phyloP scores from a whole-genome alignment of 345 rosid species.

The Cardamine occulta region DNA sequence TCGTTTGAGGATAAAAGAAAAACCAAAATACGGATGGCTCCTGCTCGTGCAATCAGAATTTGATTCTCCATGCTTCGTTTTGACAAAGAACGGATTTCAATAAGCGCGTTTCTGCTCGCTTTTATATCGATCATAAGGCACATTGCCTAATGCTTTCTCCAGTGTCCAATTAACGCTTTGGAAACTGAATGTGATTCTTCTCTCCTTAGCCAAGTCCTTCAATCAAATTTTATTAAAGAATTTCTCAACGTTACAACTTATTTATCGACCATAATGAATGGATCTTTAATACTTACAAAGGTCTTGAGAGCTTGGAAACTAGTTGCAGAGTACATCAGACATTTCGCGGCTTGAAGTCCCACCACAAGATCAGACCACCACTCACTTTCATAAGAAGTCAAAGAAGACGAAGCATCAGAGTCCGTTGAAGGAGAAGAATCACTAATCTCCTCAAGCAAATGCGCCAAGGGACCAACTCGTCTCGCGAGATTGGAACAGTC shows the following conservation, averaged over 20 bases:
- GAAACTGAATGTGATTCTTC: too few relatives aligned
- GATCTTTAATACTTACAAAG: conserved; percentile 46
- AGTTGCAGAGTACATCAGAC: conserved; percentile 55
- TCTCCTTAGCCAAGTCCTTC: too few relatives aligned
- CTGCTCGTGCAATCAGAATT: conserved; percentile 79
- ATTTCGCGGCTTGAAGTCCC: conserved; percentile 63
- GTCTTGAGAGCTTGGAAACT: conserved; percentile 46
- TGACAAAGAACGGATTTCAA: conserved; percentile 76
- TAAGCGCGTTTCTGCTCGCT: conserved; percentile 65
- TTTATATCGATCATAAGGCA: conserved; percentile 73
- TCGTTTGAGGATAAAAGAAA: conserved; percentile 69
- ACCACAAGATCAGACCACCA: conserved; percentile 74
- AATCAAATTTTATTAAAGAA: too few relatives aligned
- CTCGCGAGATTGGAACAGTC: conserved; percentile 86
- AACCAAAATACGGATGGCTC: conserved; percentile 82
- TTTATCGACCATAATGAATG: too few relatives aligned
- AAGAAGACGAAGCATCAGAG: conserved; percentile 38
- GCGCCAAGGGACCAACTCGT: conserved; percentile 65
- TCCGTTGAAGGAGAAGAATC: conserved; percentile 43
- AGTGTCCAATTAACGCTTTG: too few relatives aligned
- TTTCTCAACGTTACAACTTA: too few relatives aligned
- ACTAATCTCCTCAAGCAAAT: conserved; percentile 79
- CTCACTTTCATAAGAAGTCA: conserved; percentile 28
- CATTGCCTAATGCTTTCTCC: conserved; percentile 42
- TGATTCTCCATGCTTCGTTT: conserved; percentile 89